Evolutionary conservation across 148 eudicot species (phyloP).

Genomic region (Selenicereus undatus): DNA sequence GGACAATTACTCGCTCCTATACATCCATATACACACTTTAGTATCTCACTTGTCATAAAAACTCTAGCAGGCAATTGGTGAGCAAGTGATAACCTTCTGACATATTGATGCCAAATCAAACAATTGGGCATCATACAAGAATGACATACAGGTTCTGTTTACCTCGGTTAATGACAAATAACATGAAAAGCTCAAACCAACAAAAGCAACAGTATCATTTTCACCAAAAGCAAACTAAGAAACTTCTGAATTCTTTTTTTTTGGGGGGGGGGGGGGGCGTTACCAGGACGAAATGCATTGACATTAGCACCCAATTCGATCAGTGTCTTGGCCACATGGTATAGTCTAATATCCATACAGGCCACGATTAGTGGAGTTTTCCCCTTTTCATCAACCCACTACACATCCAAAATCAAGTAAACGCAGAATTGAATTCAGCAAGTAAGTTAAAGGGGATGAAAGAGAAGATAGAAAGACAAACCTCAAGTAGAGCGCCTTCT

Average conservation of each 20-base stretch:
- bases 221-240: not conserved
- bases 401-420: slow-evolving; percentile 3
- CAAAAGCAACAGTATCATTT: not conserved
- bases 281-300: slow-evolving; percentile 59
- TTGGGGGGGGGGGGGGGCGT: not conserved
- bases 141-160: not conserved
- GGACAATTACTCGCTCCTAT: not conserved
- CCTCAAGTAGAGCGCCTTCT: slow-evolving; percentile 64
- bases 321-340: slow-evolving; percentile 43
- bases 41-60: no score
- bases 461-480: not conserved
- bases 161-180: slow-evolving; percentile 4
- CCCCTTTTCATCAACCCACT: slow-evolving; percentile 66
- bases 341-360: slow-evolving; percentile 43
- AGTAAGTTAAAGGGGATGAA: not conserved
- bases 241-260: not conserved
- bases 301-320: slow-evolving; percentile 60
- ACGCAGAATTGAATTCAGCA: no score
- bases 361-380: slow-evolving; percentile 62
- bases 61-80: no score
- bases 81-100: not conserved
- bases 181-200: not conserved
- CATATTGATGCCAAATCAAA: not conserved
- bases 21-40: not conserved
- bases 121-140: not conserved